Evolutionary conservation across 2,329 filamentous ascomycete genomes (phyloP).

Genomic region (Colletotrichum chlorophyti): DNA sequence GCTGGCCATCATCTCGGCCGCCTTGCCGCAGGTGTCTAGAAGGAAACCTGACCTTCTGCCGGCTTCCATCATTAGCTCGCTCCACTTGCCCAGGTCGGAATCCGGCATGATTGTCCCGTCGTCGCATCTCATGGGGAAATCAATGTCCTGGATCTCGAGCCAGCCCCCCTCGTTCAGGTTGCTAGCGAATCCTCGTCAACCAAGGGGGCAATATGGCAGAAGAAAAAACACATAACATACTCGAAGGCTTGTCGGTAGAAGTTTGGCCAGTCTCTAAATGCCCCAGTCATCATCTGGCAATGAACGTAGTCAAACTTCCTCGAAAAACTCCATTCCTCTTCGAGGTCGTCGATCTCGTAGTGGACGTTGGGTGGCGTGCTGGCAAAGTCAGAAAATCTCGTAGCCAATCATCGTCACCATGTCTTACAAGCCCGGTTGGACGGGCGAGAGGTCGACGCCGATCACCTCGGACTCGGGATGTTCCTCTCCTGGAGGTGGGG

Average conservation of each 20-base stretch:
- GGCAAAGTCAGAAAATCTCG: slow-evolving; percentile 13
- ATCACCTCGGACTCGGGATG: slow-evolving; percentile 46
- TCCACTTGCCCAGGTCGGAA: slow-evolving; percentile 36
- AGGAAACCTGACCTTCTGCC: slow-evolving; percentile 34
- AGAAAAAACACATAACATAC: too few species aligned
- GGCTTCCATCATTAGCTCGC: slow-evolving; percentile 38
- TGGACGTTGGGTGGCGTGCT: slow-evolving; percentile 49
- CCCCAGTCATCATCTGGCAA: slow-evolving; percentile 40
- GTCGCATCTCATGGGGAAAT: slow-evolving; percentile 39
- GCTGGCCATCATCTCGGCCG: slow-evolving; percentile 35
- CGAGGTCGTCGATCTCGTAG: slow-evolving; percentile 66
- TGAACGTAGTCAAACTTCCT: slow-evolving; percentile 43
- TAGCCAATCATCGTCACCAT: background rate
- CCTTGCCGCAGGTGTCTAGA: slow-evolving; percentile 36
- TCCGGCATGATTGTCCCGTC: slow-evolving; percentile 35
- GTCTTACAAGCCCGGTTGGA: slow-evolving; percentile 43
- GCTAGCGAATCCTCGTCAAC: slow-evolving; percentile 5
- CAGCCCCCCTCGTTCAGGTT: slow-evolving; percentile 43
- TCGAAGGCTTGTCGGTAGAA: slow-evolving; percentile 34
- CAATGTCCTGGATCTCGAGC: slow-evolving; percentile 47
- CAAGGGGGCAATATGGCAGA: too few species aligned
- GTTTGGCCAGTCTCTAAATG: slow-evolving; percentile 35
- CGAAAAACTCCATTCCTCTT: slow-evolving; percentile 52
- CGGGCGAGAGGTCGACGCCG: slow-evolving; percentile 55
- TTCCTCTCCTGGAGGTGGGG: slow-evolving; percentile 41